Evolutionary conservation across 148 eudicot species (phyloP), one percentile per base, ranked within the genome.

Genomic region (Cornus florida): DNA sequence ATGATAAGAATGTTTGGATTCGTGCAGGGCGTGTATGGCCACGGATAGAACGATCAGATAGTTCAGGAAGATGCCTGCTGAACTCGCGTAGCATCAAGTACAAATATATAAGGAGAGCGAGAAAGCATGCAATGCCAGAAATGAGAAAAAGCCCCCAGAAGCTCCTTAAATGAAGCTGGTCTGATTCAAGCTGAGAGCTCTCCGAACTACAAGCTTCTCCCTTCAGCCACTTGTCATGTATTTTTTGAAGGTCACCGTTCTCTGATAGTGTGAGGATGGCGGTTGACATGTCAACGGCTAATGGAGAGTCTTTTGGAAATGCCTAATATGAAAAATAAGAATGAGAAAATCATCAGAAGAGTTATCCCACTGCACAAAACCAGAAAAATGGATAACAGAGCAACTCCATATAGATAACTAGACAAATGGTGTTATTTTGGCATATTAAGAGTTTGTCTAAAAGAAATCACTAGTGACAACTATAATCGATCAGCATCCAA

Each of bases 241-340:
- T 82, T 65, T 60, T 77, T 32, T 86, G 73, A 28, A 82, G 85
- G 7, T 86, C 82, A 3, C 88, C 85, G 12, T 73, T 82, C 79
- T 86, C 85, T 8, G 85, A 85, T 23, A 85, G 43, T n/a, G 69
- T 48, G 2, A 85, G 35, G 11, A 85, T 79, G 1, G 88, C 85
- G 3, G 88, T 82, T 11, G 88, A 82, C 85, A 82, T 64, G 78
- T 86, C 88, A 68, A 82, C 43, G 23, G 83, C 88, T 32, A 86
- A 67, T 13, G 81, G 83, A 14, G 88, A 86, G 79, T 80, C 85
- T 23, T 69, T 68, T 11, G 75, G 84, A 79, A 85, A 85, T 67
- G 85, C 84, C 87, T 85, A 60, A 1, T 53, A 53, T 2, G 59
- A 53, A 53, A 53, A 11, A 14, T 12, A 53, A 11, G 17, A 14